Conservation (phyloP, 2,329 filamentous ascomycete genomes). For the Juglanconis oblonga region DNA sequence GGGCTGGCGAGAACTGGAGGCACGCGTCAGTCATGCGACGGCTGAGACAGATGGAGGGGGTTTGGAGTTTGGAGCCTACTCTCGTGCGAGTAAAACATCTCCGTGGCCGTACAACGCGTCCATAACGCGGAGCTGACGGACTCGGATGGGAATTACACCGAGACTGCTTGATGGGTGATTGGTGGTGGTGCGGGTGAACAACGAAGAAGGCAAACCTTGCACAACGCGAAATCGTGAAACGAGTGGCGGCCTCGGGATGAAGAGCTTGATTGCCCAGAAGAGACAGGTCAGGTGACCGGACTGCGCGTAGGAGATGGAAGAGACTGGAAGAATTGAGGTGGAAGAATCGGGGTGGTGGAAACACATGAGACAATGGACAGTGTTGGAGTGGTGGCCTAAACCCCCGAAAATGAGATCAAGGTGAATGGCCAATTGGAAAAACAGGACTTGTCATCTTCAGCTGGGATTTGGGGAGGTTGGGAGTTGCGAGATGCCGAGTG, state of each 20-base stretch:
- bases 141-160: neutral
- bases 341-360: too few species aligned
- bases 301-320: neutral
- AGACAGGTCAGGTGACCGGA: neutral
- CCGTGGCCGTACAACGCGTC: neutral
- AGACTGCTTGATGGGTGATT: neutral
- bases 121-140: neutral
- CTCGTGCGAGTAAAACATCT: slow-evolving; percentile 95
- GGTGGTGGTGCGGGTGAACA: neutral
- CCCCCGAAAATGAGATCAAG: neutral
- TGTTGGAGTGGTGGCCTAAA: neutral
- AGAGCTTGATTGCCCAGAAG: neutral
- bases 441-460: too few species aligned
- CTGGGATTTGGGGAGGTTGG: too few species aligned
- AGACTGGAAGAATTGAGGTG: neutral
- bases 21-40: slow-evolving; percentile 17
- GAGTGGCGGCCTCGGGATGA: neutral
- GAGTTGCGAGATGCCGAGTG: too few species aligned
- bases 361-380: neutral
- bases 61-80: slow-evolving; percentile 56
- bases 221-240: neutral
- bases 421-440: neutral
- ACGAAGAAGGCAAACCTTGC: neutral
- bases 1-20: slow-evolving; percentile 70
- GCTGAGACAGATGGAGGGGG: neutral